Percentiles rank a stretch among this genome's conserved stretches.
Evolutionary conservation across 164 flowering plant genomes (phyloP).

Genomic region (grape (Vitis vinifera)): ASM3070453v1 NC_081809.1:11049501-11050000

Average conservation of each 20-base stretch:
- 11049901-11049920: not conserved
- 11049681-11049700: not conserved
- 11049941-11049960: not conserved
- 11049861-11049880: too few relatives aligned
- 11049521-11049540: too few relatives aligned
- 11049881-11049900: not conserved
- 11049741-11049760: conserved; percentile 22
- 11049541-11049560: too few relatives aligned
- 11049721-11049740: conserved; percentile 64
- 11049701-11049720: conserved; percentile 78
- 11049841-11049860: not conserved
- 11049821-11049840: conserved; percentile 25
- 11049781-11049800: conserved; percentile 65
- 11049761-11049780: conserved; percentile 43
- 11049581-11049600: too few relatives aligned
- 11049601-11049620: too few relatives aligned
- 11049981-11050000: too few relatives aligned
- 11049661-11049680: not conserved
- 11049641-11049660: too few relatives aligned
- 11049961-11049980: too few relatives aligned
- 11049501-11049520: too few relatives aligned
- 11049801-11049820: conserved; percentile 79
- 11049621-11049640: too few relatives aligned
- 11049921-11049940: not conserved
- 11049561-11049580: too few relatives aligned